phyloP scores from a whole-genome alignment of 1,284 basidiomycete genomes.

The Mycena citricolor region DNA sequence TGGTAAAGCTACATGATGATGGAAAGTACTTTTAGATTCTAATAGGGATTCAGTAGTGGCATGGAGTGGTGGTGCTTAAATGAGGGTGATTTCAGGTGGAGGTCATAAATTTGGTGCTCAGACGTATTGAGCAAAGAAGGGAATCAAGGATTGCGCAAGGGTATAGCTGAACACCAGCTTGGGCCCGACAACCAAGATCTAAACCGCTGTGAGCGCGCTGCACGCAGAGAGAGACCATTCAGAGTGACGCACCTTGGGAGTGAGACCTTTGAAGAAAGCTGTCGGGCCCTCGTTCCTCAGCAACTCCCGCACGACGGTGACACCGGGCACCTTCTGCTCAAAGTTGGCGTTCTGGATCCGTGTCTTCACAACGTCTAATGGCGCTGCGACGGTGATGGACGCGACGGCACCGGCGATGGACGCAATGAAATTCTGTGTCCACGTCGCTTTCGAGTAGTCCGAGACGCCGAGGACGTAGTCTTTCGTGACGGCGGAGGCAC shows the following conservation, averaged over 20 bases:
- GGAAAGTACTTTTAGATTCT: too few relatives aligned
- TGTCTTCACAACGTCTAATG: constrained; percentile 95
- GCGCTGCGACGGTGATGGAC: constrained; percentile 94
- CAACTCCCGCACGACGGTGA: constrained; percentile 85
- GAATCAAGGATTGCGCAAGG: constrained; percentile 94
- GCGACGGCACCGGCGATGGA: constrained; percentile 93
- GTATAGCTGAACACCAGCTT: constrained; percentile 99
- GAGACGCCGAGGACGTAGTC: constrained; percentile 88
- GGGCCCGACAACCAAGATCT: constrained; percentile 96
- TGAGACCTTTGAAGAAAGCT: constrained; percentile 97
- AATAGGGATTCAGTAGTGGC: too few relatives aligned
- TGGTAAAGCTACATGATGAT: too few relatives aligned
- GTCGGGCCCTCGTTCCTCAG: constrained; percentile 81
- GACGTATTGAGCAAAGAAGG: constrained; percentile 88
- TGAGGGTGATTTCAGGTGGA: too few relatives aligned
- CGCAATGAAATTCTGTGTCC: constrained; percentile 94
- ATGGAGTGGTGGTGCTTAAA: too few relatives aligned
- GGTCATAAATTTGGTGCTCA: constrained; percentile 32
- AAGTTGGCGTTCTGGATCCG: constrained; percentile 99
- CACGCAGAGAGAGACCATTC: not conserved
- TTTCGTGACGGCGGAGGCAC: constrained; percentile 93
- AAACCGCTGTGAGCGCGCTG: constrained; percentile 8
- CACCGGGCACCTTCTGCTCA: constrained; percentile 86
- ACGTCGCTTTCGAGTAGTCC: constrained; percentile 92
- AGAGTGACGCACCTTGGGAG: constrained; percentile 79